Evolutionary conservation across 2,329 filamentous ascomycete genomes (phyloP).

Genomic region (Hymenoscyphus occultus): DNA sequence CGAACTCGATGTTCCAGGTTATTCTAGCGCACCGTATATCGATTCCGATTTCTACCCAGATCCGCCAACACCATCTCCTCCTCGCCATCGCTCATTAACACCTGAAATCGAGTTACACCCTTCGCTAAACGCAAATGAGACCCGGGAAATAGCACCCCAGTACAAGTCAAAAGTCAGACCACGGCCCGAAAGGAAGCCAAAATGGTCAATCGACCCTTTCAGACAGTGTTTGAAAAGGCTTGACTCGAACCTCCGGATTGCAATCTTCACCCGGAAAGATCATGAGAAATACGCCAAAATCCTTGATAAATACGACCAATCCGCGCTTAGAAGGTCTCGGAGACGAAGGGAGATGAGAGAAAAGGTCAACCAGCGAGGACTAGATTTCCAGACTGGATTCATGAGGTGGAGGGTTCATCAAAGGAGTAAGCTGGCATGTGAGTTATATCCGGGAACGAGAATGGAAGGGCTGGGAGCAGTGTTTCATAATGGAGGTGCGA

Average conservation of each 20-base stretch:
- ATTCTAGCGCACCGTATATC: background rate
- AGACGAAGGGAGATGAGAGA: background rate
- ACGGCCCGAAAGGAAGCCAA: background rate
- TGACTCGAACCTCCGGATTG: background rate
- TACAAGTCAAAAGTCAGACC: background rate
- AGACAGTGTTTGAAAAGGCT: background rate
- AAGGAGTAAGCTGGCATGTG: background rate
- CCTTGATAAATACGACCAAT: background rate
- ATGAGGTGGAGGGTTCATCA: background rate
- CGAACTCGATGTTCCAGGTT: background rate
- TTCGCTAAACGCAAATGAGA: background rate
- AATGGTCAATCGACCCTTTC: background rate
- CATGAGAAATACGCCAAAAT: background rate
- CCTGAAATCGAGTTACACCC: background rate
- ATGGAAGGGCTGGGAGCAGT: background rate
- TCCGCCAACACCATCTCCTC: background rate
- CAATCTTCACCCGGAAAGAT: background rate
- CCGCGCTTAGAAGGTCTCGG: background rate
- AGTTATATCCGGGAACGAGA: background rate
- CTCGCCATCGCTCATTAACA: background rate
- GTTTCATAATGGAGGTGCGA: background rate
- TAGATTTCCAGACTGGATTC: background rate
- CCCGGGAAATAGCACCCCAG: background rate
- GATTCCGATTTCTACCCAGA: background rate
- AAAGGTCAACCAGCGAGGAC: background rate